Conservation (phyloP, 2,329 filamentous ascomycete species). For the Pseudogymnoascus pannorum region DNA sequence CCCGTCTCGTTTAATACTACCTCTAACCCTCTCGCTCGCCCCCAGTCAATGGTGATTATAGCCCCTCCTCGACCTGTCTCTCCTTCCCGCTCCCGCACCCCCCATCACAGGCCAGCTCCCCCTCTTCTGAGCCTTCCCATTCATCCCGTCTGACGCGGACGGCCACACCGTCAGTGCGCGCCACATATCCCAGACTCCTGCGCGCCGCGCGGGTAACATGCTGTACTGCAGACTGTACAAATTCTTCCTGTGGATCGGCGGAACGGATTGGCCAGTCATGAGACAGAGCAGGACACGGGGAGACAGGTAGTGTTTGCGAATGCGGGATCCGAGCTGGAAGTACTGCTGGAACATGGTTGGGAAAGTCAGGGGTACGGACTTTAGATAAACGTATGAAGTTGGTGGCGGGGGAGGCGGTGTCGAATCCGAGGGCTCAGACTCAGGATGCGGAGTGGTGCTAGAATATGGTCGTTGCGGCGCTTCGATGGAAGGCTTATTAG, state of each 20-base stretch:
- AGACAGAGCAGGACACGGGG: constrained; percentile 82
- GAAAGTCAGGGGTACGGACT: constrained; percentile 85
- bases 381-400: constrained; percentile 78
- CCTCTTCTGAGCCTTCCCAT: constrained; percentile 12
- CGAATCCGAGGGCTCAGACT: neutral
- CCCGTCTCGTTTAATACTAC: constrained; percentile 15
- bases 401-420: constrained; percentile 31
- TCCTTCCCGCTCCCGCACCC: constrained; percentile 12
- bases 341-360: constrained; percentile 97
- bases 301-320: constrained; percentile 91
- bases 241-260: constrained; percentile 88
- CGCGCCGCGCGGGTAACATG: constrained; percentile 81
- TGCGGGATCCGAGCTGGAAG: constrained; percentile 85
- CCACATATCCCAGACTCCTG: constrained; percentile 84
- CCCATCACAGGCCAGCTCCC: constrained; percentile 5
- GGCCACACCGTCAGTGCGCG: constrained; percentile 22
- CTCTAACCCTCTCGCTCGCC: constrained; percentile 11
- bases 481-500: constrained; percentile 37
- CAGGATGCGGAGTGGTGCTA: neutral
- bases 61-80: constrained; percentile 11
- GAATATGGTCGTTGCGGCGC: neutral
- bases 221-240: constrained; percentile 96
- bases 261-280: constrained; percentile 84
- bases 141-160: neutral
- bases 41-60: neutral